Conservation (phyloP, 2,329 filamentous ascomycete species). For the Aspergillus sp. region DNA sequence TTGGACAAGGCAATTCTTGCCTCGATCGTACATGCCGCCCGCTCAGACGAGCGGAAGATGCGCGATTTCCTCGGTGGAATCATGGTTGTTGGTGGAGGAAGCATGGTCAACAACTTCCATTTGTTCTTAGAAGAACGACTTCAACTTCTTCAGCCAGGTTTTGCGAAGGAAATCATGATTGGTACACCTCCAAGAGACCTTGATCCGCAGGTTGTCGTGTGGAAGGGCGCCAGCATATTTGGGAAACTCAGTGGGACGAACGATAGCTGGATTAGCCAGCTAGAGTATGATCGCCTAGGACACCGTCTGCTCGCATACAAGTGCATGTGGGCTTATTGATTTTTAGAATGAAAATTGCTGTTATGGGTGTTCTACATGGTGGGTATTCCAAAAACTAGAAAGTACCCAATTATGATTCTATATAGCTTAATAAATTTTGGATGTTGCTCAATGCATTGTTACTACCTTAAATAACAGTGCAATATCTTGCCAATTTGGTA, state of each 20-base stretch:
- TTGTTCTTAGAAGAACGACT: conserved; percentile 81
- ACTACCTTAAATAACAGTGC: neutral
- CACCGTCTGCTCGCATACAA: conserved; percentile 82
- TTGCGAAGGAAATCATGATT: conserved; percentile 66
- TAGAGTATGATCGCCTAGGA: conserved; percentile 86
- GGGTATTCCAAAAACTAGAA: conserved; percentile 12
- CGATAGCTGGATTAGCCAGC: conserved; percentile 87
- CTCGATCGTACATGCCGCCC: conserved; percentile 81
- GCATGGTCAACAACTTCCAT: conserved; percentile 77
- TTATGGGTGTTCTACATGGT: conserved; percentile 5
- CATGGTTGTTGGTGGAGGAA: conserved; percentile 85
- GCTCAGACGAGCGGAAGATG: conserved; percentile 87
- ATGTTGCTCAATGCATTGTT: neutral
- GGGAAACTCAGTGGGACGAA: conserved; percentile 82
- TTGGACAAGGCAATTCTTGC: conserved; percentile 88
- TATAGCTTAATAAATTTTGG: conserved; percentile 13
- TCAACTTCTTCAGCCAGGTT: conserved; percentile 62
- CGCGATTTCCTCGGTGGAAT: conserved; percentile 86
- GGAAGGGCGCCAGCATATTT: conserved; percentile 98
- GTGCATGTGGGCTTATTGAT: conserved; percentile 61
- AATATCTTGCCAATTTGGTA: neutral
- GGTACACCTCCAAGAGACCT: conserved; percentile 80
- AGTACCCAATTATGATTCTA: conserved; percentile 6
- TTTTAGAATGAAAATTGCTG: conserved; percentile 2
- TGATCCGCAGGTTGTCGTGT: conserved; percentile 94